A percentile compares a stretch with the other conserved stretches of the same genome.
phyloP scores from a whole-genome alignment of 805 yeast genomes.

The Tetrapisispora phaffii region DNA sequence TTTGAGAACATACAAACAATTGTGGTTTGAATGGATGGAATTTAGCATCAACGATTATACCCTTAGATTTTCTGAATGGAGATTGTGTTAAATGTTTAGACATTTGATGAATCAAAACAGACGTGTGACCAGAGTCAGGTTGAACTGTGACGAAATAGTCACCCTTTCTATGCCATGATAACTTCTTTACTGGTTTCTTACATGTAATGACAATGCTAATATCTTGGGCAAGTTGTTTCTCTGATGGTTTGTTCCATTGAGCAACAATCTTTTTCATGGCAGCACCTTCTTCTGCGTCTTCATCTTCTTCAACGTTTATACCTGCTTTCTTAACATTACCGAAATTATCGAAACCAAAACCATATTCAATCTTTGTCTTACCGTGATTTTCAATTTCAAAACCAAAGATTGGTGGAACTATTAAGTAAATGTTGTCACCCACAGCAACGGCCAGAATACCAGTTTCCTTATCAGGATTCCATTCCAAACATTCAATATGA shows the following conservation, averaged over 20 bases:
- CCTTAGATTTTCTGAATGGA: conserved; percentile 87
- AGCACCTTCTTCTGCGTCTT: conserved; percentile 26
- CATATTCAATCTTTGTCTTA: conserved; percentile 69
- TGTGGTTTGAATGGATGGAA: conserved; percentile 97
- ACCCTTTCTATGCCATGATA: conserved; percentile 95
- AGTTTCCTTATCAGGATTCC: conserved; percentile 73
- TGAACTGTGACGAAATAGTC: conserved; percentile 94
- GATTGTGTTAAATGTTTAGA: conserved; percentile 92
- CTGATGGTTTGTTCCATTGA: conserved; percentile 75
- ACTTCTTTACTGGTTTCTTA: conserved; percentile 56
- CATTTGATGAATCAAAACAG: conserved; percentile 88
- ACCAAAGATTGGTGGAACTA: conserved; percentile 88
- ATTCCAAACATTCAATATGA: conserved; percentile 67
- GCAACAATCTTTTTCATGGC: conserved; percentile 46
- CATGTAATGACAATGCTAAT: conserved; percentile 64
- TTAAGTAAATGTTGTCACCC: conserved; percentile 67
- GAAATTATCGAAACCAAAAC: conserved; percentile 77
- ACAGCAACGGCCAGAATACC: conserved; percentile 81
- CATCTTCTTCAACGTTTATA: conserved; percentile 32
- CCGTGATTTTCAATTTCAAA: conserved; percentile 77
- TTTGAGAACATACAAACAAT: conserved; percentile 85
- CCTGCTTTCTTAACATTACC: conserved; percentile 42
- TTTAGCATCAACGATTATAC: conserved; percentile 89
- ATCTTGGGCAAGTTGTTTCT: conserved; percentile 52
- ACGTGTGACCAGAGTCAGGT: conserved; percentile 81